Evolutionary conservation across 768 basidiomycete species (phyloP).

Genomic region (Sporobolomyces phaffii): DNA sequence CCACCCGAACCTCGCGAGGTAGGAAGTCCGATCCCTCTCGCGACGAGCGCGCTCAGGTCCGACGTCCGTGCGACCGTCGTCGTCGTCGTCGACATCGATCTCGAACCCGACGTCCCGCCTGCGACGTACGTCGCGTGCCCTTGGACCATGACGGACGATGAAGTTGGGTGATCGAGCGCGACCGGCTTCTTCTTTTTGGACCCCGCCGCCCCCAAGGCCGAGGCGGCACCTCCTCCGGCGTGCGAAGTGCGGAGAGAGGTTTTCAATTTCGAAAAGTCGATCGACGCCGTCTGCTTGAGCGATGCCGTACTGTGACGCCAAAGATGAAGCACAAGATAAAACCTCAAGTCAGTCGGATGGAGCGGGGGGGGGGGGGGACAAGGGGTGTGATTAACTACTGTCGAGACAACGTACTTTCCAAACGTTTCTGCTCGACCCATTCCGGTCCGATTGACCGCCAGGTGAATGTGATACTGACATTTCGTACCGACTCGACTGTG

Average conservation of each 20-base stretch:
- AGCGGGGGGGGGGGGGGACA: neutral
- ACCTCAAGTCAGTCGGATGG: too few relatives aligned
- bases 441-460: conserved; percentile 66
- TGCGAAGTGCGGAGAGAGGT: conserved; percentile 3
- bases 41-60: neutral
- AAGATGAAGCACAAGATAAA: neutral
- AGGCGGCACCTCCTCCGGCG: neutral
- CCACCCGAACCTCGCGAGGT: neutral
- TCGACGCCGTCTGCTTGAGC: conserved; percentile 8
- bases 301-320: conserved; percentile 53
- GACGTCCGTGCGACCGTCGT: neutral
- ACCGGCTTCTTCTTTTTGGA: neutral
- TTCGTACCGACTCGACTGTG: conserved; percentile 68
- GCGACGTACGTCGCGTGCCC: conserved; percentile 18
- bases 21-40: neutral
- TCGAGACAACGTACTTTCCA: conserved; percentile 58
- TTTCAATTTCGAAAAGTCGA: neutral
- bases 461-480: conserved; percentile 86
- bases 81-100: too few relatives aligned
- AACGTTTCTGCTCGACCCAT: conserved; percentile 81
- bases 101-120: neutral
- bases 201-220: neutral
- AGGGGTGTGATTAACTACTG: neutral
- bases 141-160: neutral
- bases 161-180: neutral